These are phyloP conservation scores for Calendula officinalis DNA, from an alignment of 129 eudicot genomes.

Conservation along the genomic window DNA sequence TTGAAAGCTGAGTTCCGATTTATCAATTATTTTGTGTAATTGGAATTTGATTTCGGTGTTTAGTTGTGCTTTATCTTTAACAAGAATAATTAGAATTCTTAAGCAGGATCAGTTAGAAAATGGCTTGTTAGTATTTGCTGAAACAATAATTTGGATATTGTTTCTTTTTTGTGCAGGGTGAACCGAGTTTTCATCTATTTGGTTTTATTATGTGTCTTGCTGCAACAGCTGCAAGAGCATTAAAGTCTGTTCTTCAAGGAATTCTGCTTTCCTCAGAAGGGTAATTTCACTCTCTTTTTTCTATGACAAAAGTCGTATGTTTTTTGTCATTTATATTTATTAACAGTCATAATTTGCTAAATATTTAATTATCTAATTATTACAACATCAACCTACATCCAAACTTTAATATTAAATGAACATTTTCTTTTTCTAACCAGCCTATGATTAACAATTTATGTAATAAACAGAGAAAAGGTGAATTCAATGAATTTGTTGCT, in stretches of 20 bases:
- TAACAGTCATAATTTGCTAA: too few species aligned
- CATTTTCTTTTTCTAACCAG: too few species aligned
- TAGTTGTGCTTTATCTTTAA: too few species aligned
- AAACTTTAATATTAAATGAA: too few species aligned
- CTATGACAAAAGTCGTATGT: too few species aligned
- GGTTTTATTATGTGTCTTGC: conserved; percentile 37
- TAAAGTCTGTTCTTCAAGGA: conserved; percentile 31
- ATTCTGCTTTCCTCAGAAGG: conserved; percentile 32
- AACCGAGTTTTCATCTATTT: conserved; percentile 40
- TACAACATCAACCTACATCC: too few species aligned
- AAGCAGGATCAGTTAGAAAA: background rate
- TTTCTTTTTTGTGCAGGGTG: conserved; percentile 24
- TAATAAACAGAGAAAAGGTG: too few species aligned
- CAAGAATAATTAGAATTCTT: background rate
- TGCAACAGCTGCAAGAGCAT: conserved; percentile 35
- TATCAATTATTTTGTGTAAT: conserved; percentile 1
- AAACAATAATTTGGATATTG: too few species aligned
- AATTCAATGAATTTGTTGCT: too few species aligned
- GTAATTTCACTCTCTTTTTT: background rate
- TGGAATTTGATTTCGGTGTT: background rate
- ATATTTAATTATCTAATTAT: too few species aligned
- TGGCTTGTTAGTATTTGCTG: background rate
- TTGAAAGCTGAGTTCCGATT: background rate
- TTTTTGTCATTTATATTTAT: too few species aligned
- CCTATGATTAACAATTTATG: too few species aligned